phyloP scores from a whole-genome alignment of 805 yeast genomes.

The Sugiyamaella marilandica region DNA sequence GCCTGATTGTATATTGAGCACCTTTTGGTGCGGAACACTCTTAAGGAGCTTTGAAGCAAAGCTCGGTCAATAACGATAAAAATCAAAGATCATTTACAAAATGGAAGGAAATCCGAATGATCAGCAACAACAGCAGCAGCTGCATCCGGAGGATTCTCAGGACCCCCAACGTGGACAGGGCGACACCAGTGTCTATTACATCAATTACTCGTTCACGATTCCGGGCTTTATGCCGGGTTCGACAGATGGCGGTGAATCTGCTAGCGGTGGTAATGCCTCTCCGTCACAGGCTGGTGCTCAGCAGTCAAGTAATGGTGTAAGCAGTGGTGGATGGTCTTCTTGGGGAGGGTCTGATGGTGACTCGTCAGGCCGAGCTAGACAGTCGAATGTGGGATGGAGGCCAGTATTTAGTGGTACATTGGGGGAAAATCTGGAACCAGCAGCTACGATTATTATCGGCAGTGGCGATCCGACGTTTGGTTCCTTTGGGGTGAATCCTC shows the following conservation, averaged over 20 bases:
- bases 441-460: no score
- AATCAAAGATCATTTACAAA: neutral
- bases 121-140: neutral
- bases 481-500: no score
- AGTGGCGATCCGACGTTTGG: no score
- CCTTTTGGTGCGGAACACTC: neutral
- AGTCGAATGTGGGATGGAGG: no score
- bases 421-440: no score
- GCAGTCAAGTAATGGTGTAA: neutral
- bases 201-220: constrained; percentile 18
- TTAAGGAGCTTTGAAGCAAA: neutral
- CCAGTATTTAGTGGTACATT: no score
- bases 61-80: neutral
- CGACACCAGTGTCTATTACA: constrained; percentile 8
- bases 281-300: neutral
- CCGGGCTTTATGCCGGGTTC: neutral
- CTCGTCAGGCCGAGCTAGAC: no score
- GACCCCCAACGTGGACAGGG: neutral
- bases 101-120: neutral
- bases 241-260: neutral
- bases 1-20: neutral
- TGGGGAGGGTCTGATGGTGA: no score
- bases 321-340: neutral
- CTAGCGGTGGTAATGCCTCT: neutral
- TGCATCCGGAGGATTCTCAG: neutral